phyloP scores from a whole-genome alignment of 2,329 filamentous ascomycete species.

The Neopestalotiopsis sp. region DNA sequence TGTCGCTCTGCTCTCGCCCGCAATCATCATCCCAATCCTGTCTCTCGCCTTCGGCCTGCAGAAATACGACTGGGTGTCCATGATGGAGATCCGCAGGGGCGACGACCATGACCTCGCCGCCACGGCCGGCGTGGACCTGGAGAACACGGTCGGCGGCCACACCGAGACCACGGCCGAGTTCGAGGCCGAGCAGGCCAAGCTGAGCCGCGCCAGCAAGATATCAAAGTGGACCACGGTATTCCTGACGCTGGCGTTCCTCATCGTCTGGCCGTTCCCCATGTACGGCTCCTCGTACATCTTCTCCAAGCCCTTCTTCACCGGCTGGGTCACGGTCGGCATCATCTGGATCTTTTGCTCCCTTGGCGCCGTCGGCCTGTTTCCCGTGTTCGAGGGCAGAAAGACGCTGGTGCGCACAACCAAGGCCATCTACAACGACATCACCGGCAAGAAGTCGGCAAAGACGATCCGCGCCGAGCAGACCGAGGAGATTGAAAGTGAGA shows the following conservation, averaged over 20 bases:
- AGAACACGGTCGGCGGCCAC: slow-evolving; percentile 54
- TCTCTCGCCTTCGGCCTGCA: slow-evolving; percentile 73
- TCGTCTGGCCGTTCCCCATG: slow-evolving; percentile 93
- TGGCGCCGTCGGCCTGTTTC: slow-evolving; percentile 79
- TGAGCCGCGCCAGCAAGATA: slow-evolving; percentile 59
- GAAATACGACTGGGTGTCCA: slow-evolving; percentile 85
- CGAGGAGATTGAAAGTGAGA: slow-evolving; percentile 11
- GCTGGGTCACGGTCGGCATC: slow-evolving; percentile 79
- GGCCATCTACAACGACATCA: slow-evolving; percentile 67
- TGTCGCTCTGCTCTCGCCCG: slow-evolving; percentile 76
- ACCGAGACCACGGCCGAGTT: slow-evolving; percentile 46
- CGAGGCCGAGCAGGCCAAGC: slow-evolving; percentile 44
- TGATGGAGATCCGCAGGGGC: slow-evolving; percentile 78
- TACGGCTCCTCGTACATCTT: slow-evolving; percentile 85
- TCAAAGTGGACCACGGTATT: slow-evolving; percentile 58
- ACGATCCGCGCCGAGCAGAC: slow-evolving; percentile 35
- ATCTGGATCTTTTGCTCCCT: slow-evolving; percentile 80
- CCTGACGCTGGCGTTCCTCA: slow-evolving; percentile 73
- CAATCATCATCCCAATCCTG: slow-evolving; percentile 77
- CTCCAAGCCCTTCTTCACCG: slow-evolving; percentile 80
- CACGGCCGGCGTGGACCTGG: slow-evolving; percentile 68
- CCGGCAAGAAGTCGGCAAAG: slow-evolving; percentile 43
- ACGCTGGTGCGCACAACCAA: slow-evolving; percentile 68
- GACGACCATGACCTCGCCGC: slow-evolving; percentile 78
- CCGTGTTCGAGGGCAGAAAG: slow-evolving; percentile 77